Conservation (phyloP, 2,329 filamentous ascomycete genomes). For the Alternaria consortialis region DNA sequence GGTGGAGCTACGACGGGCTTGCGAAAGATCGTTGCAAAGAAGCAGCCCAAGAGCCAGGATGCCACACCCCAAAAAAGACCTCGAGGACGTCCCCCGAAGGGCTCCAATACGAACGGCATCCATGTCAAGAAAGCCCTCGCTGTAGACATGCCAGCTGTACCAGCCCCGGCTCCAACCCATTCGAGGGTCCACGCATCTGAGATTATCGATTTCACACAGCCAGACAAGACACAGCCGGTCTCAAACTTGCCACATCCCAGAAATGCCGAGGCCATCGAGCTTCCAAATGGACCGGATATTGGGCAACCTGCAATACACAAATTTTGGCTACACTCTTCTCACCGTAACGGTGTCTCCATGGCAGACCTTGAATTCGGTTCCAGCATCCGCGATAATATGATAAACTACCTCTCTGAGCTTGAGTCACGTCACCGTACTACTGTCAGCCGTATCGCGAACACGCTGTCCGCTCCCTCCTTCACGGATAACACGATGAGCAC, state of each 20-base stretch:
- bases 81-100: neutral
- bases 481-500: neutral
- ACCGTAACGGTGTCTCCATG: neutral
- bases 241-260: neutral
- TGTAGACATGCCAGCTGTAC: neutral
- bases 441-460: neutral
- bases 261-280: neutral
- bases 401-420: neutral
- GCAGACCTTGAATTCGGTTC: slow-evolving; percentile 3
- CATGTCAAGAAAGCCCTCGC: neutral
- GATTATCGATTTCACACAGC: neutral
- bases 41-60: neutral
- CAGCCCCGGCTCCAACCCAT: neutral
- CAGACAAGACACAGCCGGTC: neutral
- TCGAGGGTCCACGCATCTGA: neutral
- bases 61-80: neutral
- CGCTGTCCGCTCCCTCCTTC: neutral
- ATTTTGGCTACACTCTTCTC: neutral
- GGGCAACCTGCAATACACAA: neutral
- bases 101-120: neutral
- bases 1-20: neutral
- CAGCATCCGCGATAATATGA: neutral
- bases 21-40: neutral
- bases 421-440: neutral
- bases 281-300: neutral